A percentile compares a stretch with the other conserved stretches of the same genome.
These are phyloP conservation scores for Leptographium radiaticola DNA, from an alignment of 2,329 filamentous ascomycete genomes.

Conservation along the genomic window DNA sequence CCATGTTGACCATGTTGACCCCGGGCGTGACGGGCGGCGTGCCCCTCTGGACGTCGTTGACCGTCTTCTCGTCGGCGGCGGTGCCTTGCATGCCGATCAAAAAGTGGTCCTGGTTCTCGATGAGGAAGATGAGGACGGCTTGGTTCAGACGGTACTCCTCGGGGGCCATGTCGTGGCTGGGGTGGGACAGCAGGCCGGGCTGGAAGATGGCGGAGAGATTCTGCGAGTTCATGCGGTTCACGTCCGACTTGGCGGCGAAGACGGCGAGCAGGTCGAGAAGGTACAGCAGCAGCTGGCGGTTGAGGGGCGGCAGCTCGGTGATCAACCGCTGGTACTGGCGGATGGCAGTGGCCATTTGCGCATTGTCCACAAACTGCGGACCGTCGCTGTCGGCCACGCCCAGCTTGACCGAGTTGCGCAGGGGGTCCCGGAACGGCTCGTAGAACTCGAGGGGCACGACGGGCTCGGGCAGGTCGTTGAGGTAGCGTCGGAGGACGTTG, in stretches of 20 bases:
- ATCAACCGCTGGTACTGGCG: conserved; percentile 77
- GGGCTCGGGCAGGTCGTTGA: conserved; percentile 91
- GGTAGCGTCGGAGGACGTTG: conserved; percentile 87
- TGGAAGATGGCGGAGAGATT: conserved; percentile 97
- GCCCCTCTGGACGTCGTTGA: conserved; percentile 54
- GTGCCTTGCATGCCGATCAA: conserved; percentile 96
- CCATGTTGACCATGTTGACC: conserved; percentile 30
- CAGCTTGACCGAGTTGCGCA: conserved; percentile 59
- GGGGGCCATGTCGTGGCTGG: conserved; percentile 87
- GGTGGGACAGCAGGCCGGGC: conserved; percentile 89
- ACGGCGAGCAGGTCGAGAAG: conserved; percentile 92
- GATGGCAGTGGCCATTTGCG: conserved; percentile 66
- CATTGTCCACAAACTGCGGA: conserved; percentile 58
- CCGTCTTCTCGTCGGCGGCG: conserved; percentile 77
- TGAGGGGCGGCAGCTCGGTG: conserved; percentile 81
- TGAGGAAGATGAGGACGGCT: conserved; percentile 92
- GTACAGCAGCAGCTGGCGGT: conserved; percentile 86
- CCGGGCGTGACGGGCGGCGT: conserved; percentile 36
- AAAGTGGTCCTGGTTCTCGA: conserved; percentile 97
- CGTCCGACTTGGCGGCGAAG: conserved; percentile 90
- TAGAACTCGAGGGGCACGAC: conserved; percentile 93
- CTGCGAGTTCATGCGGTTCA: conserved; percentile 90
- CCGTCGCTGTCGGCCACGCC: conserved; percentile 57
- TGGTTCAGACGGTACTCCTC: conserved; percentile 91
- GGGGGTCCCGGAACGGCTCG: conserved; percentile 74